Percentiles rank a stretch among this genome's conserved stretches.
Conservation (phyloP, 2,329 filamentous ascomycete species). For the Colletotrichum tofieldiae region DNA sequence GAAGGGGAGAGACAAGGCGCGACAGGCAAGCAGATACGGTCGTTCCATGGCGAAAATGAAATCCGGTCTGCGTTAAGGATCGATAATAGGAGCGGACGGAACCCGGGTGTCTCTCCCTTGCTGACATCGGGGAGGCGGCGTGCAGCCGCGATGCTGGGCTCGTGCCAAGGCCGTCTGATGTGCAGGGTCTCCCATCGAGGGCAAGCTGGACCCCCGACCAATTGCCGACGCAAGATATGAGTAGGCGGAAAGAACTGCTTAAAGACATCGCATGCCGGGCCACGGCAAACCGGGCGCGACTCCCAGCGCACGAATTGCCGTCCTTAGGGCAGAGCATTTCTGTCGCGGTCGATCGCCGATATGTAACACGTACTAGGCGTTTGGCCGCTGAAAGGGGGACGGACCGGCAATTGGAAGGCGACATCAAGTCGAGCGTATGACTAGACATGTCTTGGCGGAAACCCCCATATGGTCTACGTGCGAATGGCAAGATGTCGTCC, state of each 20-base stretch:
- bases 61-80: background rate
- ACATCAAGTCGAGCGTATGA: background rate
- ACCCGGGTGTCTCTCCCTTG: background rate
- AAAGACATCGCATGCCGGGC: constrained; percentile 3
- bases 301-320: background rate
- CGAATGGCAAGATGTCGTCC: background rate
- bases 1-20: background rate
- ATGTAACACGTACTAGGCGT: background rate
- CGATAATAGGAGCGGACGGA: background rate
- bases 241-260: background rate
- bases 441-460: background rate
- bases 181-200: background rate
- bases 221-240: background rate
- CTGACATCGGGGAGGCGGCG: background rate
- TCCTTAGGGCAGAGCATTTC: background rate
- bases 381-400: background rate
- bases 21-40: background rate
- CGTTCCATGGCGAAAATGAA: background rate
- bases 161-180: constrained; percentile 1
- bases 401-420: background rate
- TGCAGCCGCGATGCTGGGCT: constrained; percentile 5
- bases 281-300: background rate
- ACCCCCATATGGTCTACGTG: background rate
- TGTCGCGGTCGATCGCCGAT: background rate
- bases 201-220: background rate